Evolutionary conservation across 352 stramenopile genomes (phyloP).

Genomic region (Plasmopara viticola): DNA sequence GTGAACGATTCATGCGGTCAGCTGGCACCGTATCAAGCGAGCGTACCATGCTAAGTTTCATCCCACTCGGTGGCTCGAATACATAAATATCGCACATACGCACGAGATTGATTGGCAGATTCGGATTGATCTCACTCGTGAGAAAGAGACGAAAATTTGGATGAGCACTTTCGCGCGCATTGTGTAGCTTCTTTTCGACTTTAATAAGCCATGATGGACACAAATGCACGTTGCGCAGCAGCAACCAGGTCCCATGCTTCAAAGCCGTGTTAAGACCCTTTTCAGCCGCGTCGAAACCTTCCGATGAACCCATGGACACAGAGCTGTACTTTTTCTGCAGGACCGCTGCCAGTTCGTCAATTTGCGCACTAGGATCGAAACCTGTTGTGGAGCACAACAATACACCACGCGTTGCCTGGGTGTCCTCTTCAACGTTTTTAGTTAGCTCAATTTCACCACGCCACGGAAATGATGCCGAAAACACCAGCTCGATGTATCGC

Average conservation of each 20-base stretch:
- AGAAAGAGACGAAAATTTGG: constrained; percentile 91
- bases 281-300: constrained; percentile 95
- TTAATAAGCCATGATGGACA: constrained; percentile 96
- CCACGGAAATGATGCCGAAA: constrained; percentile 93
- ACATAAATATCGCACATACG: constrained; percentile 96
- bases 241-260: constrained; percentile 95
- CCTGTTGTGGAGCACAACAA: constrained; percentile 96
- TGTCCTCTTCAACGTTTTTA: constrained; percentile 90
- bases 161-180: constrained; percentile 61
- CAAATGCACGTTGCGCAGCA: constrained; percentile 99
- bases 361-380: constrained; percentile 96
- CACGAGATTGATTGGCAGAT: constrained; percentile 94
- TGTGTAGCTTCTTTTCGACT: constrained; percentile 97
- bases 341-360: constrained; percentile 91
- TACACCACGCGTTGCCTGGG: constrained; percentile 87
- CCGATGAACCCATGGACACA: constrained; percentile 97
- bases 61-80: constrained; percentile 95
- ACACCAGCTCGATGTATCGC: constrained; percentile 71
- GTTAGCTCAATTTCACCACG: constrained; percentile 91
- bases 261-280: constrained; percentile 91
- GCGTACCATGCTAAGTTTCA: constrained; percentile 95
- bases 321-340: constrained; percentile 92
- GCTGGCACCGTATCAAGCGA: constrained; percentile 92
- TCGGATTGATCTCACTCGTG: constrained; percentile 96
- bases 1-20: constrained; percentile 87